Evolutionary conservation across 129 eudicot genomes (phyloP).

Genomic region (Solidago caesia): DNA sequence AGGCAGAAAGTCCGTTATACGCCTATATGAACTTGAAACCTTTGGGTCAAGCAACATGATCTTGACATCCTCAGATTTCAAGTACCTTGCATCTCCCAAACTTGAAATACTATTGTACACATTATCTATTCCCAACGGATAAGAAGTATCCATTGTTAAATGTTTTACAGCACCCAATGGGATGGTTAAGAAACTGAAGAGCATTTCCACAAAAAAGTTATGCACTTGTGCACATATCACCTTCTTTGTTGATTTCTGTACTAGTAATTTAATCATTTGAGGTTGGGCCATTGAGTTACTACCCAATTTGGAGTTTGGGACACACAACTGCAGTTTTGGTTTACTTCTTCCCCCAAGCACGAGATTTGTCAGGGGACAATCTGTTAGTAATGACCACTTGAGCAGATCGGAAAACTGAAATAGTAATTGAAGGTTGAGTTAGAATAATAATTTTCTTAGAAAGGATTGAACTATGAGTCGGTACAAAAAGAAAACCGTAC

Average conservation of each 20-base stretch:
- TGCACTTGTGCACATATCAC: constrained; percentile 39
- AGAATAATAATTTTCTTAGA: neutral
- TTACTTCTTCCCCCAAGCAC: constrained; percentile 8
- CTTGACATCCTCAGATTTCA: constrained; percentile 26
- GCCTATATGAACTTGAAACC: neutral
- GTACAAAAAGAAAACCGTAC: neutral
- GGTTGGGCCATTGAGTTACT: neutral
- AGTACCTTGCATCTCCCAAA: constrained; percentile 19
- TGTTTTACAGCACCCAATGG: constrained; percentile 30
- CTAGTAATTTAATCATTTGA: constrained; percentile 20
- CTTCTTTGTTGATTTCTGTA: constrained; percentile 41
- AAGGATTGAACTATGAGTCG: neutral
- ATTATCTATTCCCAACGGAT: constrained; percentile 17
- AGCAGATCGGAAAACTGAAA: constrained; percentile 35
- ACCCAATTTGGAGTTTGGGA: neutral
- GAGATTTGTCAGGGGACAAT: constrained; percentile 29
- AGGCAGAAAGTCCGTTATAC: neutral
- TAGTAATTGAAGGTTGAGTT: neutral
- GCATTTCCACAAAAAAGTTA: constrained; percentile 44
- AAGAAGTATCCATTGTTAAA: constrained; percentile 1
- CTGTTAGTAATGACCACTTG: constrained; percentile 29
- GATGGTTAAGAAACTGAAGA: constrained; percentile 35
- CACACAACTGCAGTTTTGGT: neutral
- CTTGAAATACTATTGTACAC: constrained; percentile 26
- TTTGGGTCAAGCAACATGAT: constrained; percentile 5